Conservation (phyloP, 2,329 filamentous ascomycete species). For the Harringtonia aguacate region DNA sequence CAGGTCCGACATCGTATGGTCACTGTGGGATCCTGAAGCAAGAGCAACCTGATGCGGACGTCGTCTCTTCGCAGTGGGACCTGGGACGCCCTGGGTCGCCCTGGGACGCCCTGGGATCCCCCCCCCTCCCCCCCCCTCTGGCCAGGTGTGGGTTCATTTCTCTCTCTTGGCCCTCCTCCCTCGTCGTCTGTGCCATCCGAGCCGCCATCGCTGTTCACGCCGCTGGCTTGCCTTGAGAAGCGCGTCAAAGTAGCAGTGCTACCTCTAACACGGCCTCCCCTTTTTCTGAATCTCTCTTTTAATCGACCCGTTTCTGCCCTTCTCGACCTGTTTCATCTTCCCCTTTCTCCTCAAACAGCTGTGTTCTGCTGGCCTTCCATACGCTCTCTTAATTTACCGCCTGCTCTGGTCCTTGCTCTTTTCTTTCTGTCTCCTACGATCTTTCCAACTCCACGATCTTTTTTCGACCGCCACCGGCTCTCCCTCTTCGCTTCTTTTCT, state of each 20-base stretch:
- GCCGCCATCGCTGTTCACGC: neutral
- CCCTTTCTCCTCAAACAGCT: neutral
- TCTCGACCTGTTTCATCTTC: neutral
- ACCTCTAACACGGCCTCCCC: neutral
- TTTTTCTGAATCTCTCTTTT: neutral
- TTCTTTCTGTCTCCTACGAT: conserved; percentile 2
- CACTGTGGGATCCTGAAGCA: too few species aligned
- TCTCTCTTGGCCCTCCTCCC: neutral
- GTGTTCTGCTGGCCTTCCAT: neutral
- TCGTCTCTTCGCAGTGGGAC: too few species aligned
- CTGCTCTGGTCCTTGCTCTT: neutral
- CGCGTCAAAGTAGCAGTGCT: too few species aligned
- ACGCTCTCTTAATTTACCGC: too few species aligned
- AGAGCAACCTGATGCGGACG: too few species aligned
- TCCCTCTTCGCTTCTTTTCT: neutral
- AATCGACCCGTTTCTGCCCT: too few species aligned
- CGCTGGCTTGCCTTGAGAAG: too few species aligned
- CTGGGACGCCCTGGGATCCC: too few species aligned
- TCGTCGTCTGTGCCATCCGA: conserved; percentile 2
- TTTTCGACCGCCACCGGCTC: neutral
- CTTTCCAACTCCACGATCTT: neutral
- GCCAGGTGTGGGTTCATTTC: conserved; percentile 7
- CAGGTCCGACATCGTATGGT: too few species aligned
- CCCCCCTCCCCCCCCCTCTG: neutral
- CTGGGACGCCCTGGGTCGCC: too few species aligned